phyloP scores from a whole-genome alignment of 2,329 filamentous ascomycete species.

The Penicillium sp. region DNA sequence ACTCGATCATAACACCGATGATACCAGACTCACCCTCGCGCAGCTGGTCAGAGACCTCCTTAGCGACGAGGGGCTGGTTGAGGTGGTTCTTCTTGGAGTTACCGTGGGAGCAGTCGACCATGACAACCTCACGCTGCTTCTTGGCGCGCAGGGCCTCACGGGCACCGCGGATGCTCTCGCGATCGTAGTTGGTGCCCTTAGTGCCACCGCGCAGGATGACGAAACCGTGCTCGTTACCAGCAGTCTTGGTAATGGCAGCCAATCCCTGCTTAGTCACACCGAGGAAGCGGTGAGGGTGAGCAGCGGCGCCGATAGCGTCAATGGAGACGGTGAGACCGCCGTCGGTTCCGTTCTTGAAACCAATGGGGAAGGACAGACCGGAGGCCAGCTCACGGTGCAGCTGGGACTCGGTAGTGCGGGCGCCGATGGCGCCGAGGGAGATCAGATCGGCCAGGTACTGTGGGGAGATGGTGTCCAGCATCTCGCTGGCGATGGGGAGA shows the following conservation, averaged over 20 bases:
- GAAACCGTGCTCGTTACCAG: slow-evolving; percentile 95
- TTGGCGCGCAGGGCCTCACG: slow-evolving; percentile 80
- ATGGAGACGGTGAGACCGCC: slow-evolving; percentile 88
- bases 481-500: slow-evolving; percentile 95
- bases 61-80: slow-evolving; percentile 93
- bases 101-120: slow-evolving; percentile 98
- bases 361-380: slow-evolving; percentile 93
- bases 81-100: slow-evolving; percentile 98
- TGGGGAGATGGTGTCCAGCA: slow-evolving; percentile 98
- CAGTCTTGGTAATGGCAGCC: slow-evolving; percentile 89
- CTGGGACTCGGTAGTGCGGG: slow-evolving; percentile 94
- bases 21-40: slow-evolving; percentile 83
- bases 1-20: slow-evolving; percentile 98
- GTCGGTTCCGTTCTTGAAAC: slow-evolving; percentile 99
- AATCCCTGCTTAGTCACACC: slow-evolving; percentile 97
- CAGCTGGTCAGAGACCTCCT: slow-evolving; percentile 79
- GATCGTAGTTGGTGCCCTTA: slow-evolving; percentile 91
- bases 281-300: slow-evolving; percentile 82
- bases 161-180: slow-evolving; percentile 74
- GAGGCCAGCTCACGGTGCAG: slow-evolving; percentile 94
- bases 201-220: slow-evolving; percentile 91
- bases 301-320: slow-evolving; percentile 81
- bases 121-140: slow-evolving; percentile 83
- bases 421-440: slow-evolving; percentile 91
- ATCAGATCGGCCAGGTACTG: slow-evolving; percentile 97